Evolutionary conservation across 192 early-diverging fungal genomes (phyloP), one percentile per base, ranked within the genome.

Genomic region (Coemansia sp.): DNA sequence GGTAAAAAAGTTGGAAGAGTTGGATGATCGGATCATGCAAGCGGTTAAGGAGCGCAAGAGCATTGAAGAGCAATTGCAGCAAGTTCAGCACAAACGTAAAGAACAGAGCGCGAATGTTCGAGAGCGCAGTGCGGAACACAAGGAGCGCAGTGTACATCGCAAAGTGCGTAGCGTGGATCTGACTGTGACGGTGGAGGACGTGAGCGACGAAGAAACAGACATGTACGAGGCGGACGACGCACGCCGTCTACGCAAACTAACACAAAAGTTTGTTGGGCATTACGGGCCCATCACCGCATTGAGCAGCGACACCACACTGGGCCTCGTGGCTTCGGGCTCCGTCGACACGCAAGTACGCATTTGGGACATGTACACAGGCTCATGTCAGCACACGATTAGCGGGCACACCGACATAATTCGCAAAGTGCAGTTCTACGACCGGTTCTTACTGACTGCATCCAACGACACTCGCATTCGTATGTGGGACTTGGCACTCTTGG

Each of bases 341-440:
- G 67, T 84, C 23, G 90, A 92, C 71, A 85, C 83, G 28, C 87
- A 87, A 21, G 83, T 86, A 17, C 84, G 87, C 6, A 77, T 87
- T 26, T 92, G 89, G 88, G 40, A 80, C 71, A 26, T 73, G 56
- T 50, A 82, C 63, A 49, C 64, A 70, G 47, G 85, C 67, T 48
- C 64, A 64, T 58, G 69, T 85, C 51, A 62, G 48, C 57, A 69
- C 51, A 37, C 55, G 2, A 68, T 83, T 24, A 46, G 26, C 28
- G 73, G 72, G 3, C 76, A 79, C 38, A 51, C 26, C 49, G 81
- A 83, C 46, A 52, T 67, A 2, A 50, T 83, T 1, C 66, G 76
- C 8, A 56, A 57, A 6, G 76, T 75, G 21, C 76, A 75, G 48
- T 75, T 83, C 28, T 55, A 68, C 42, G 73, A 67, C 5, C 56